Conservation (phyloP, 1,284 basidiomycete genomes). For the Meira miltonrushii region DNA sequence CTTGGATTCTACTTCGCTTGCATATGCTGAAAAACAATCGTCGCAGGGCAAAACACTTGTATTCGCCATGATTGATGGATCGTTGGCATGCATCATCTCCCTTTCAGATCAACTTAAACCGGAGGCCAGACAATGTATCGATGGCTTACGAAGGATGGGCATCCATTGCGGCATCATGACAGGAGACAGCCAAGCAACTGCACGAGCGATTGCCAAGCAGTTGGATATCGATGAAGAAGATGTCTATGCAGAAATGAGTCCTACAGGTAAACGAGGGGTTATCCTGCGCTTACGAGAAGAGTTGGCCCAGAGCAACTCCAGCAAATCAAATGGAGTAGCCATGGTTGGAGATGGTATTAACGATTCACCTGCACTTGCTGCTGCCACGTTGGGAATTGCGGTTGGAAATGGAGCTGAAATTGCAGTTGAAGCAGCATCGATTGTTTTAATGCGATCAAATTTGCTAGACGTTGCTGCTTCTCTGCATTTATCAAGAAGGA, state of each 20-base stretch:
- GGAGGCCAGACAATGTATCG: constrained; percentile 34
- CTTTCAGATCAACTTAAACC: constrained; percentile 47
- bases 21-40: constrained; percentile 27
- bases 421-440: constrained; percentile 93
- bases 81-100: constrained; percentile 30
- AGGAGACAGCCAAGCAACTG: constrained; percentile 42
- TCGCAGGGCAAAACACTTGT: constrained; percentile 39
- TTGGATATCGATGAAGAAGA: constrained; percentile 34
- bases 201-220: constrained; percentile 37
- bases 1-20: constrained; percentile 3
- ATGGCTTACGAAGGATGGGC: constrained; percentile 36
- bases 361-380: constrained; percentile 92
- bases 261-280: constrained; percentile 44
- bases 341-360: constrained; percentile 99
- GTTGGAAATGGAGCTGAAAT: constrained; percentile 92
- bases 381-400: constrained; percentile 90
- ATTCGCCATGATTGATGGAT: constrained; percentile 38
- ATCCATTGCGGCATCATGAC: constrained; percentile 47
- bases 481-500: constrained; percentile 78
- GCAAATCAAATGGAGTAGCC: constrained; percentile 55
- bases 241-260: constrained; percentile 46
- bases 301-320: constrained; percentile 59
- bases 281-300: constrained; percentile 53
- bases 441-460: constrained; percentile 94
- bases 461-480: constrained; percentile 94